Base-by-base conservation (phyloP, 495 filamentous ascomycete genomes). In the Saxispiralis lemnorum region DNA sequence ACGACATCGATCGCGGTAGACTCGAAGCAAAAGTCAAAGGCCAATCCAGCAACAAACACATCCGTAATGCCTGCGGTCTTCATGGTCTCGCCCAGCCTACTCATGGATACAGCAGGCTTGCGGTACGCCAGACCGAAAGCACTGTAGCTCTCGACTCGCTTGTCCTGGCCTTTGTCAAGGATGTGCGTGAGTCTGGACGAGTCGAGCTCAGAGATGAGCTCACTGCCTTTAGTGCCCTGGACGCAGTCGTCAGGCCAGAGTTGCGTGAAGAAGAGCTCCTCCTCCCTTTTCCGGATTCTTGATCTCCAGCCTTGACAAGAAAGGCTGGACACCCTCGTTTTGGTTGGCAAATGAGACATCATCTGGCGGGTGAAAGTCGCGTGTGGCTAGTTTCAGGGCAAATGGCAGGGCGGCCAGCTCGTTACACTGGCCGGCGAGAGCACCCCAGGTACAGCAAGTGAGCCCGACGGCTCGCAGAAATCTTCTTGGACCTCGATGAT, bases 231-330 rank as follows among this genome's bases (percentile, higher is more conserved):
- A 0, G 78, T 87, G 24, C 65, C 66, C 51, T 81, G 76, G 7
- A 95, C 68, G 62, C 89, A 96, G 64, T 97, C 89, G 6, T 71
- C 70, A 0, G 89, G 89, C 89, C 89, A 97, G 6, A 96, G 70
- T 17, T 17, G 39, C 19, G 19, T 39, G 35, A 15, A 38, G 35
- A 34, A 46, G 17, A 31, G 76, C 14, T 62, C 71, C 53, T 87
- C 78, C 0, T 59, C 39, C 14, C 58, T 84, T 77, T 40, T 61
- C 50, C 0, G 66, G 65, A 57, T 94, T 88, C 34, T 55, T 56
- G 55, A 94, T 73, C 7, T 63, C 72, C 41, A 74, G 63, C 38
- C 54, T 65, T 38, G 75, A 74, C 20, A 63, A 55, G 57, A 83
- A 94, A 2, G 89, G 73, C 35, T 61, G 55, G 52, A 80, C 81